Evolutionary conservation across 1,284 basidiomycete species (phyloP).

Genomic region (Ustilago loliicola): DNA sequence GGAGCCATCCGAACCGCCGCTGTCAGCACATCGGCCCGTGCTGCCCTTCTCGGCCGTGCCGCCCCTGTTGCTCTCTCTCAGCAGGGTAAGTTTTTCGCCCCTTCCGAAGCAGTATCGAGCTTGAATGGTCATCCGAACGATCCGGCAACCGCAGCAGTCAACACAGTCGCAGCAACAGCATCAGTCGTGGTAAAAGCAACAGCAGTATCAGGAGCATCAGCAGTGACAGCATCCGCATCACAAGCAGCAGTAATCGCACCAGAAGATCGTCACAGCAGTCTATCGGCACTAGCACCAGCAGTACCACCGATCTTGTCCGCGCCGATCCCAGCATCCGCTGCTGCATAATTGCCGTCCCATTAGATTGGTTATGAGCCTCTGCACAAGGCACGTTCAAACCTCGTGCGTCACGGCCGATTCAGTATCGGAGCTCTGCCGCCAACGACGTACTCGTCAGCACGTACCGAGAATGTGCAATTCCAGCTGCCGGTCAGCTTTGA

Average conservation of each 20-base stretch:
- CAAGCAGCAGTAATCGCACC: constrained; percentile 1
- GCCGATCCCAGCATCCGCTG: too few relatives aligned
- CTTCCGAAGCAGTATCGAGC: background rate
- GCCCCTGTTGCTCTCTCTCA: constrained; percentile 50
- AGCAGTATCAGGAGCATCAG: constrained; percentile 4
- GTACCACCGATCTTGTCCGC: background rate
- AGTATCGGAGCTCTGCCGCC: background rate
- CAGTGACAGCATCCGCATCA: background rate
- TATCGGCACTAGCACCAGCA: background rate
- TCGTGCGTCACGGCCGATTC: background rate
- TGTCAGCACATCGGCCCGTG: constrained; percentile 59
- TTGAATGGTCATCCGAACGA: background rate
- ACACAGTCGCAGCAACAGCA: background rate
- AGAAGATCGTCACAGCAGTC: background rate
- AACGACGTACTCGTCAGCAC: background rate
- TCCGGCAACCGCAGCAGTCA: background rate
- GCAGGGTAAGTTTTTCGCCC: constrained; percentile 42
- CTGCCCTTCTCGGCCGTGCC: constrained; percentile 46
- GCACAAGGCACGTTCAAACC: too few relatives aligned
- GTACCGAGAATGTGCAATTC: background rate
- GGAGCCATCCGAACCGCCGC: constrained; percentile 64
- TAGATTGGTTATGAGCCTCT: too few relatives aligned
- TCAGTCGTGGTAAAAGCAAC: background rate
- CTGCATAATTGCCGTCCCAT: too few relatives aligned
- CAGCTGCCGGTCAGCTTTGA: background rate